Evolutionary conservation across 805 yeast species (phyloP).

Genomic region (Suhomyces vadensis): DNA sequence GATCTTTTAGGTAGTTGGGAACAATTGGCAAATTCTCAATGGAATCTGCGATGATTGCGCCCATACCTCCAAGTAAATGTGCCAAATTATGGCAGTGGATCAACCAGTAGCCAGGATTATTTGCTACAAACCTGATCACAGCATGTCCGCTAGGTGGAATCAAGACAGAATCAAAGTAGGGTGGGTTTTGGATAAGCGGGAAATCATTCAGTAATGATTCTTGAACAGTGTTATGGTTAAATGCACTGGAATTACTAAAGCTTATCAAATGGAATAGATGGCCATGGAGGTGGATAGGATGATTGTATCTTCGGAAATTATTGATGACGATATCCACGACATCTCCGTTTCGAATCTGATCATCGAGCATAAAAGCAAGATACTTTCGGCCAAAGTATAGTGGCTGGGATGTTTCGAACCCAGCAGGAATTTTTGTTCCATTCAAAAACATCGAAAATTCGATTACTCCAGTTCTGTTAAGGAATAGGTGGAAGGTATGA

Average conservation of each 20-base stretch:
- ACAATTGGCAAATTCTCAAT: conserved; percentile 14
- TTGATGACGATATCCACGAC: conserved; percentile 32
- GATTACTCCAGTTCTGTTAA: conserved; percentile 31
- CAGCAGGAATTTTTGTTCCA: conserved; percentile 14
- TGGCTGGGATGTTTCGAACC: conserved; percentile 29
- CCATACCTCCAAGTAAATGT: conserved; percentile 36
- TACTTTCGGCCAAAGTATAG: conserved; percentile 7
- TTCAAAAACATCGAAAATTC: conserved; percentile 27
- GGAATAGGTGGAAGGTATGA: conserved; percentile 28
- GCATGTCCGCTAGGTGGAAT: conserved; percentile 35
- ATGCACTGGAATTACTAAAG: conserved; percentile 22
- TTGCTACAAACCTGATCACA: conserved; percentile 31
- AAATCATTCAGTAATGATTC: conserved; percentile 24
- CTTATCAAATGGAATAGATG: conserved; percentile 32
- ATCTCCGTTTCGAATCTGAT: conserved; percentile 26
- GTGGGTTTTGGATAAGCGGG: conserved; percentile 21
- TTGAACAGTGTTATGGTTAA: conserved; percentile 24
- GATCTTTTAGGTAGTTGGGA: conserved; percentile 7
- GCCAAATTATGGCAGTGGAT: conserved; percentile 38
- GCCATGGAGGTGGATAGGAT: conserved; percentile 39
- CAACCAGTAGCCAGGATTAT: conserved; percentile 35
- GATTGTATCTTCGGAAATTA: conserved; percentile 28
- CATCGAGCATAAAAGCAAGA: conserved; percentile 10
- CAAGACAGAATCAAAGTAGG: conserved; percentile 27
- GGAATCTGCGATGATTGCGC: conserved; percentile 21